Percentiles rank a stretch among this genome's conserved stretches.
phyloP scores from a whole-genome alignment of 257 asterid species.

The Buddleja alternifolia region DNA sequence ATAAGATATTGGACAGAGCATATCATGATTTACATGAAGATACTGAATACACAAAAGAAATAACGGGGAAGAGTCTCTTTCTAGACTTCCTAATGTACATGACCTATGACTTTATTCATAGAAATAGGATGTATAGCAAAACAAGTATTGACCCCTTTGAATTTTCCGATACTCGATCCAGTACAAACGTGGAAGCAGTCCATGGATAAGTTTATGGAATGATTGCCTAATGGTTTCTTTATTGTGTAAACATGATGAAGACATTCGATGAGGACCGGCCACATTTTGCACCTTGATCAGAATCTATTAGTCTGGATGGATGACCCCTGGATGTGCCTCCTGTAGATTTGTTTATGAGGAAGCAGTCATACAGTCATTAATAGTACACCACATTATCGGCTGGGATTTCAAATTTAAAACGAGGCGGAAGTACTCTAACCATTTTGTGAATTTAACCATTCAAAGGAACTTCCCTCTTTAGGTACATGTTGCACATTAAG shows the following conservation, averaged over 20 bases:
- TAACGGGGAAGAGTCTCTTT: constrained; percentile 73
- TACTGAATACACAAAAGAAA: constrained; percentile 43
- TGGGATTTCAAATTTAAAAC: constrained; percentile 8
- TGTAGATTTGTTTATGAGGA: background rate
- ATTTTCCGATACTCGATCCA: constrained; percentile 38
- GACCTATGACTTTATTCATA: constrained; percentile 64
- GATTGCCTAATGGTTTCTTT: constrained; percentile 2
- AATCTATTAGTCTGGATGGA: constrained; percentile 5
- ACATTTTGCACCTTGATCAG: constrained; percentile 17
- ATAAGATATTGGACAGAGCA: constrained; percentile 67
- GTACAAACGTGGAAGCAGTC: constrained; percentile 39
- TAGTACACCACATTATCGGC: background rate
- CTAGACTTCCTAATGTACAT: constrained; percentile 88
- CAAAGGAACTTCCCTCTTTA: constrained; percentile 20
- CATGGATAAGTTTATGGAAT: constrained; percentile 36
- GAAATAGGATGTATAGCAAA: constrained; percentile 43
- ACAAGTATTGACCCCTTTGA: constrained; percentile 34
- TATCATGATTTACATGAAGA: constrained; percentile 52
- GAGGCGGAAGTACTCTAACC: constrained; percentile 14
- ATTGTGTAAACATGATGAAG: constrained; percentile 26
- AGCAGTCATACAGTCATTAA: constrained; percentile 16
- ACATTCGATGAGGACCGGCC: constrained; percentile 22
- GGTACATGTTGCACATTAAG: constrained; percentile 6
- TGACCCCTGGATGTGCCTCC: constrained; percentile 26
- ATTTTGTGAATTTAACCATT: constrained; percentile 2